Conservation (phyloP, 2,329 filamentous ascomycete species). For the Fusarium bactridioides region DNA sequence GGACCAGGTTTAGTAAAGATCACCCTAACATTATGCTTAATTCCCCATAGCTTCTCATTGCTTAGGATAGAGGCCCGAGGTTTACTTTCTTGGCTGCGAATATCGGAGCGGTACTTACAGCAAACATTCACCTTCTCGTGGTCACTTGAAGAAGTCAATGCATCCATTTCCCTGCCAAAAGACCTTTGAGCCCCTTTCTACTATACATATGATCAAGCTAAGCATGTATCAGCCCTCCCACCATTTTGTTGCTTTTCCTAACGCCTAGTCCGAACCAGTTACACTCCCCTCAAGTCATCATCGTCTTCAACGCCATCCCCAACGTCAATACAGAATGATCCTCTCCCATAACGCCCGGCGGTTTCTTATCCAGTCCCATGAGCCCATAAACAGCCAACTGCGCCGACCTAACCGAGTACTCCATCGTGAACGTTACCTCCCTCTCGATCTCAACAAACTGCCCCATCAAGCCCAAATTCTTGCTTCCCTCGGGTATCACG, state of each 20-base stretch:
- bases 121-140: not conserved
- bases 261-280: not conserved
- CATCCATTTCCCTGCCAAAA: not conserved
- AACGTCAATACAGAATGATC: slow-evolving; percentile 36
- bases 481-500: slow-evolving; percentile 36
- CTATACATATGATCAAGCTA: not conserved
- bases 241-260: slow-evolving; percentile 1
- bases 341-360: slow-evolving; percentile 33
- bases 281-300: slow-evolving; percentile 31
- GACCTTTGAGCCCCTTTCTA: not conserved
- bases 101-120: not conserved
- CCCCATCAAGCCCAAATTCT: slow-evolving; percentile 39
- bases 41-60: rapidly evolving
- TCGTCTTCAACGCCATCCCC: slow-evolving; percentile 40
- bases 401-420: slow-evolving; percentile 40
- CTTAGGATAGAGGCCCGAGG: rapidly evolving
- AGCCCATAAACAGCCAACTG: slow-evolving; percentile 39
- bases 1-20: not conserved
- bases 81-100: not conserved
- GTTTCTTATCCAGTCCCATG: slow-evolving; percentile 34
- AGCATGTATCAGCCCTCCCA: not conserved
- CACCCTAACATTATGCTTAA: rapidly evolving
- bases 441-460: slow-evolving; percentile 42
- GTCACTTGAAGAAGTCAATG: not conserved
- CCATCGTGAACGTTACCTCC: slow-evolving; percentile 42